Conservation (phyloP, 148 eudicot genomes). For the Chenopodium album region DNA sequence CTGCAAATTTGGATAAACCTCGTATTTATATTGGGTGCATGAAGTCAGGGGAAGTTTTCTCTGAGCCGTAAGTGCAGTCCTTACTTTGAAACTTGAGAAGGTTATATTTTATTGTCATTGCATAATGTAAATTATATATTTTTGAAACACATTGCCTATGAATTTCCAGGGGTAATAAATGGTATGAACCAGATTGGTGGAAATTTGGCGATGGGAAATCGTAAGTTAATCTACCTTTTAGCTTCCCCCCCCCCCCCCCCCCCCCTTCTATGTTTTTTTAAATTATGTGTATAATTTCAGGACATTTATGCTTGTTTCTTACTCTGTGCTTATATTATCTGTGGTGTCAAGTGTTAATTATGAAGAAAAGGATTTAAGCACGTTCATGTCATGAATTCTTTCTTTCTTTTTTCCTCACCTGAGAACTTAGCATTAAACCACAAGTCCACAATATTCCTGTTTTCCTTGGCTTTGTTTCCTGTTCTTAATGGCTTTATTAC, state of each 20-base stretch:
- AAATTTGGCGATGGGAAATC: constrained; percentile 87
- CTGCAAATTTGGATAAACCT: constrained; percentile 64
- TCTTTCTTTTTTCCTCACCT: no score
- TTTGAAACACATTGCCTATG: constrained; percentile 16
- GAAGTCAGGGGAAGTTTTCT: constrained; percentile 92
- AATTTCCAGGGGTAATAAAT: constrained; percentile 60
- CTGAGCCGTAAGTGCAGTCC: constrained; percentile 63
- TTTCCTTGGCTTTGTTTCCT: not conserved
- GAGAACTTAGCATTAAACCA: not conserved
- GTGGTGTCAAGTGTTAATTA: not conserved
- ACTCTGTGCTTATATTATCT: not conserved
- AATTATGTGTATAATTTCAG: not conserved
- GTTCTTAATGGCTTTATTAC: not conserved
- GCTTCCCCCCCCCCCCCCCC: not conserved
- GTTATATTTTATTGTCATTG: not conserved
- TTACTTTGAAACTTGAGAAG: not conserved
- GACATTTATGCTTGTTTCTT: constrained; percentile 4
- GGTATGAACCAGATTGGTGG: constrained; percentile 99
- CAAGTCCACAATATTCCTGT: not conserved
- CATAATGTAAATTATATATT: not conserved
- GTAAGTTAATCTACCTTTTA: constrained; percentile 43
- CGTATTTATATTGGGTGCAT: constrained; percentile 88
- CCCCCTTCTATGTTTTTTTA: no score
- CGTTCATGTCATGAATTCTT: no score
- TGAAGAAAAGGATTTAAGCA: not conserved